A percentile compares a stretch with the other conserved stretches of the same genome.
phyloP scores from a whole-genome alignment of 75 land plant species.

The Pinus albicaulis region DNA sequence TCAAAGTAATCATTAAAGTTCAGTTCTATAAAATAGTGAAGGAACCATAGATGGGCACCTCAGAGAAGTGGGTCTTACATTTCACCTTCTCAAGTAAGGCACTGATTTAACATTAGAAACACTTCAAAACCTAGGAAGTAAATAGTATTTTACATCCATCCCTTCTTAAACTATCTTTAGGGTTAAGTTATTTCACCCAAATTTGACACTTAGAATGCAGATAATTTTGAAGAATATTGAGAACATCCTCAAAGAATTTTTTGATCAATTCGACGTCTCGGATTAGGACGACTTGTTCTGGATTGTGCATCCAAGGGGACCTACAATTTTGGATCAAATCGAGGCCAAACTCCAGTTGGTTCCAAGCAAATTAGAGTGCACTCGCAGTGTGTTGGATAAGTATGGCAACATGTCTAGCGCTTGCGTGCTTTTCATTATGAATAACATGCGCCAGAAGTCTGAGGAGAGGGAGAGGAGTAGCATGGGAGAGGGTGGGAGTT shows the following conservation, averaged over 20 bases:
- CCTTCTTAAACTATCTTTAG: too few species aligned
- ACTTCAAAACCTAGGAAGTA: too few species aligned
- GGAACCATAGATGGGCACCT: conserved; percentile 32
- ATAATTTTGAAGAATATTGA: not conserved
- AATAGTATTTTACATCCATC: too few species aligned
- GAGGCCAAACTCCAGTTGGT: conserved; percentile 17
- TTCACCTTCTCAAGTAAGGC: not conserved
- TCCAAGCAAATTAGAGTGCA: conserved; percentile 26
- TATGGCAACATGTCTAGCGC: conserved; percentile 45
- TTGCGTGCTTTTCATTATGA: conserved; percentile 41
- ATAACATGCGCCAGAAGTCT: conserved; percentile 28
- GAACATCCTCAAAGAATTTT: not conserved
- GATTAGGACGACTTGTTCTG: conserved; percentile 18
- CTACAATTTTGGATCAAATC: conserved; percentile 25
- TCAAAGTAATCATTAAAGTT: too few species aligned
- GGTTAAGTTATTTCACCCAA: too few species aligned
- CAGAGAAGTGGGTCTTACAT: conserved; percentile 35
- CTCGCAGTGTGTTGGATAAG: conserved; percentile 39
- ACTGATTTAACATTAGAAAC: too few species aligned
- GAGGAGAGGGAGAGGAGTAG: conserved; percentile 5
- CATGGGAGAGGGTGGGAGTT: conserved; percentile 42
- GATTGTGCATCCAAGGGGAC: conserved; percentile 39
- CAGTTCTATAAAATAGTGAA: too few species aligned
- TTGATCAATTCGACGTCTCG: not conserved
- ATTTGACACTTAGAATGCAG: too few species aligned